These are phyloP conservation scores for Epichloe aotearoae DNA, from an alignment of 2,329 filamentous ascomycete species.

Conservation along the genomic window DNA sequence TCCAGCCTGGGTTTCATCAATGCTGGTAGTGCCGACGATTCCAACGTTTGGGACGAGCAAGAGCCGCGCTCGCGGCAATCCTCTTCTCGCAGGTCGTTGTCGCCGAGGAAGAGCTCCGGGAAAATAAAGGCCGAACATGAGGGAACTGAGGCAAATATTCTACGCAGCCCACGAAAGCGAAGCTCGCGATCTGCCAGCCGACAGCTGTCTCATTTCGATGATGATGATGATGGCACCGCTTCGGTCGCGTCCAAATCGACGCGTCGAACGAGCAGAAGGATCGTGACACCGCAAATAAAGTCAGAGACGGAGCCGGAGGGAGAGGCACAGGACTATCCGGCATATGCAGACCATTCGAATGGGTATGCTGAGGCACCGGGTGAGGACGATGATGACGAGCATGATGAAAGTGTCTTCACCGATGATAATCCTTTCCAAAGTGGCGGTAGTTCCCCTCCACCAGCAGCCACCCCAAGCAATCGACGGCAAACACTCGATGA, in stretches of 20 bases:
- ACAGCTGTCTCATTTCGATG: conserved; percentile 39
- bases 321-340: conserved; percentile 11
- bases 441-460: conserved; percentile 52
- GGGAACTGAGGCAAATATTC: conserved; percentile 23
- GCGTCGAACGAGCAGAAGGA: conserved; percentile 35
- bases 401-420: conserved; percentile 57
- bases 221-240: conserved; percentile 27
- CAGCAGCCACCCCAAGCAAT: conserved; percentile 32
- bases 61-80: conserved; percentile 36
- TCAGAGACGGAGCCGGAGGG: conserved; percentile 38
- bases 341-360: conserved; percentile 37
- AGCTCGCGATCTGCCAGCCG: conserved; percentile 40
- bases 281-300: conserved; percentile 39
- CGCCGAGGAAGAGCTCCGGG: conserved; percentile 40
- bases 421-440: conserved; percentile 90
- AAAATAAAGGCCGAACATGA: conserved; percentile 40
- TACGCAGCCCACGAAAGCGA: conserved; percentile 39
- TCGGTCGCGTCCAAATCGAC: conserved; percentile 26
- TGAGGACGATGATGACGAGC: conserved; percentile 15
- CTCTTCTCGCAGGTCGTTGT: conserved; percentile 37
- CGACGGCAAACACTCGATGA: conserved; percentile 36
- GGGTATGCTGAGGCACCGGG: conserved; percentile 29
- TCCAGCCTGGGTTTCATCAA: conserved; percentile 76
- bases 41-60: conserved; percentile 48
- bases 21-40: conserved; percentile 52